Evolutionary conservation across 176 grass and related monocot genomes (phyloP), one percentile per base, ranked within the genome.

Genomic region (Oryza nivara): DNA sequence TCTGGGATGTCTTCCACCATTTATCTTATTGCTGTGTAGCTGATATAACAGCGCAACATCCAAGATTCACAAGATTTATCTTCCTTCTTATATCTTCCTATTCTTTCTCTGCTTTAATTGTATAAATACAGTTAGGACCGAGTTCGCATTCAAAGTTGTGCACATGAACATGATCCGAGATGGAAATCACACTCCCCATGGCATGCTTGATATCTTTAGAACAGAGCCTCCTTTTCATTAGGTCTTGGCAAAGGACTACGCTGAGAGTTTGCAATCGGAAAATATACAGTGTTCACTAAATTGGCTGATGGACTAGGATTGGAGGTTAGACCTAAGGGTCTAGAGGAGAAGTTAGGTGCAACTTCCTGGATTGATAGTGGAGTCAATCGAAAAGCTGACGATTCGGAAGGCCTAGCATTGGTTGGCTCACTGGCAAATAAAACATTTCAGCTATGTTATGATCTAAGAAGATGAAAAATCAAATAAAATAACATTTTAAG

Each of bases 311-410:
- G 87, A 60, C 87, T 43, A 68, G 61, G 56, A 78, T 73, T 88
- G 11, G 89, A 80, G 48, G 45, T 8, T 30, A 86, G 38, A 52
- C 80, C 51, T 68, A 67, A 86, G 23, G 82, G 76, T 52, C 46
- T 77, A 60, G 88, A 75, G 4, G 63, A 73, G 4, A 83, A 92
- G 65, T 72, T 88, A 64, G 65, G 76, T 25, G 79, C 47, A 17
- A 87, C 65, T 74, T 92, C 91, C 9, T 85, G 91, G 52, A 82
- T 83, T 43, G 71, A 87, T 76, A 81, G 81, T 60, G 85, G 82
- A 45, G 74, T 70, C 54, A 73, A 45, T 34, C 65, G 87, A 87
- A 82, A 93, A 20, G 76, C 6, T 15, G 78, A 84, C 9, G 85
- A 74, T 75, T 95, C 83, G 0, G 72, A 91, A 72, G 82, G 74